phyloP scores from a whole-genome alignment of 441 rosid species.

The Rhodomyrtus psidioides region DNA sequence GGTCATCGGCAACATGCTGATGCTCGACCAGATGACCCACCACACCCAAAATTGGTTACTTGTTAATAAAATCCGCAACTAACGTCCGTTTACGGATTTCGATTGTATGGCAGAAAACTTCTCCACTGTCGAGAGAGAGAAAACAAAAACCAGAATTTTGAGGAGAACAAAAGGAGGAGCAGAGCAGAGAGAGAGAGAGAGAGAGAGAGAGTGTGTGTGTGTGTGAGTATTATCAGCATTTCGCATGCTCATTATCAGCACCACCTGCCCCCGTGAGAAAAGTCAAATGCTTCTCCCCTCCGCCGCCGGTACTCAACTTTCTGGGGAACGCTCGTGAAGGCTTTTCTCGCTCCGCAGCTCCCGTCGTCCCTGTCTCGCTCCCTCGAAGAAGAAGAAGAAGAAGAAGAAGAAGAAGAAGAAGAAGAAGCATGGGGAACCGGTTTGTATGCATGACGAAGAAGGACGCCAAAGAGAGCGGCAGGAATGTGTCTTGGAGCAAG shows the following conservation, averaged over 20 bases:
- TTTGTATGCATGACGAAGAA: conserved; percentile 50
- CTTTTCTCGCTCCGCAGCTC: background rate
- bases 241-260: background rate
- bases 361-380: background rate
- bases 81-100: too few relatives aligned
- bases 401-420: background rate
- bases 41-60: too few relatives aligned
- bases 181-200: too few relatives aligned
- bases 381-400: background rate
- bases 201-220: too few relatives aligned
- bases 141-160: too few relatives aligned
- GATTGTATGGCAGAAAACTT: too few relatives aligned
- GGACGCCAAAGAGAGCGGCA: conserved; percentile 26
- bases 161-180: background rate
- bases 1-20: too few relatives aligned
- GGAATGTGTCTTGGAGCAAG: conserved; percentile 49
- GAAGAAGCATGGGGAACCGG: conserved; percentile 39
- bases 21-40: too few relatives aligned
- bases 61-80: too few relatives aligned
- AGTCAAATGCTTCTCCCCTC: background rate
- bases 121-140: too few relatives aligned
- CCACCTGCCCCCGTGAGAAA: background rate
- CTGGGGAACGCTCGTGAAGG: background rate
- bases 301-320: background rate
- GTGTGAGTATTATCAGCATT: too few relatives aligned